phyloP scores from a whole-genome alignment of 352 stramenopile genomes.

The Phytopythium delawarense region DNA sequence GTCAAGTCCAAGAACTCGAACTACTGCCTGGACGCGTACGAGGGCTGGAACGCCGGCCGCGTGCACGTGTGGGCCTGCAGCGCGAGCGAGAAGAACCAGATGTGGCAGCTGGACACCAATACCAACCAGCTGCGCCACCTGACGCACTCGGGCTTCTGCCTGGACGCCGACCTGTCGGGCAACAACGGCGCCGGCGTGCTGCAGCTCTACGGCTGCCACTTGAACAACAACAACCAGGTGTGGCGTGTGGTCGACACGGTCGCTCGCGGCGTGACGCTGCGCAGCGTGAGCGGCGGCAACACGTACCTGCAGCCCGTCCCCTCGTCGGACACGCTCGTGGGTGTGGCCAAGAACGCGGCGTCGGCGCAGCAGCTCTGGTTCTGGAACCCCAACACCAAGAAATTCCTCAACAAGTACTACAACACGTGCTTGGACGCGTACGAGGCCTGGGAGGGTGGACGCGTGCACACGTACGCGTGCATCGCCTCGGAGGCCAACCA shows the following conservation, averaged over 20 bases:
- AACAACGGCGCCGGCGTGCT: conserved; percentile 29
- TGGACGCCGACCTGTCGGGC: conserved; percentile 41
- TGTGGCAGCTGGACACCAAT: conserved; percentile 27
- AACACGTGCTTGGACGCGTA: conserved; percentile 61
- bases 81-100: conserved; percentile 37
- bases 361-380: conserved; percentile 36
- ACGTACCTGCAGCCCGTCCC: conserved; percentile 27
- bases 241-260: conserved; percentile 14
- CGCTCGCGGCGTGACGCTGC: conserved; percentile 20
- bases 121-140: conserved; percentile 43
- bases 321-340: conserved; percentile 26
- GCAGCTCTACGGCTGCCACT: conserved; percentile 24
- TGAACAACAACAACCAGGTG: conserved; percentile 61
- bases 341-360: conserved; percentile 8
- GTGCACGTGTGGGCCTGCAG: conserved; percentile 41
- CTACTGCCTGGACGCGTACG: conserved; percentile 59
- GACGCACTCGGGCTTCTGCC: conserved; percentile 47
- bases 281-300: conserved; percentile 16
- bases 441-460: conserved; percentile 44
- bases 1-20: conserved; percentile 39
- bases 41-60: conserved; percentile 41
- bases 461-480: conserved; percentile 54
- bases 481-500: conserved; percentile 52
- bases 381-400: conserved; percentile 39
- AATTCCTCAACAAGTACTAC: conserved; percentile 36